phyloP scores from a whole-genome alignment of 129 eudicot species.

The Logfia minima region DNA sequence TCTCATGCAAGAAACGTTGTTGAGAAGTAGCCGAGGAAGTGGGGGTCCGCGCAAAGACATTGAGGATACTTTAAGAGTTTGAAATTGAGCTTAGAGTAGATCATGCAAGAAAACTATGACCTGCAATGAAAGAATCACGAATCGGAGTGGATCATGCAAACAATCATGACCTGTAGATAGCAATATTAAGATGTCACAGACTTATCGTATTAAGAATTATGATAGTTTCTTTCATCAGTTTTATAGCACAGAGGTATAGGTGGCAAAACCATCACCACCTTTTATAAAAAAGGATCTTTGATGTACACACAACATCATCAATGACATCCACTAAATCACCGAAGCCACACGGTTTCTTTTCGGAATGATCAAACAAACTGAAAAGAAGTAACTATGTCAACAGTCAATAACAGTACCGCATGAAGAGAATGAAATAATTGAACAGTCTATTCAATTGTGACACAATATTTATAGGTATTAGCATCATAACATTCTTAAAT shows the following conservation, averaged over 20 bases:
- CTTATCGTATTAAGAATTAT: no score
- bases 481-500: not conserved
- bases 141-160: no score
- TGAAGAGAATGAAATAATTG: not conserved
- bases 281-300: no score
- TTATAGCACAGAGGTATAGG: no score
- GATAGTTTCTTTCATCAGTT: no score
- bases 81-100: conserved; percentile 7
- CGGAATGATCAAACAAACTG: no score
- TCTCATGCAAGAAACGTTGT: conserved; percentile 95
- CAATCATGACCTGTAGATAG: no score
- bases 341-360: no score
- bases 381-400: conserved; percentile 1
- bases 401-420: not conserved
- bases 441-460: not conserved
- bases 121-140: conserved; percentile 12
- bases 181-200: no score
- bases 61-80: not conserved
- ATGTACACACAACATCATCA: no score
- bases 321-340: no score
- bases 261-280: no score
- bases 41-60: conserved; percentile 68
- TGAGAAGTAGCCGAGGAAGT: conserved; percentile 79
- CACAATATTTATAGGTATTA: not conserved
- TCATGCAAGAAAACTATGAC: conserved; percentile 18